These are phyloP conservation scores for Hippophae tibetana DNA, from an alignment of 306 rosid genomes.

Conservation along the genomic window DNA sequence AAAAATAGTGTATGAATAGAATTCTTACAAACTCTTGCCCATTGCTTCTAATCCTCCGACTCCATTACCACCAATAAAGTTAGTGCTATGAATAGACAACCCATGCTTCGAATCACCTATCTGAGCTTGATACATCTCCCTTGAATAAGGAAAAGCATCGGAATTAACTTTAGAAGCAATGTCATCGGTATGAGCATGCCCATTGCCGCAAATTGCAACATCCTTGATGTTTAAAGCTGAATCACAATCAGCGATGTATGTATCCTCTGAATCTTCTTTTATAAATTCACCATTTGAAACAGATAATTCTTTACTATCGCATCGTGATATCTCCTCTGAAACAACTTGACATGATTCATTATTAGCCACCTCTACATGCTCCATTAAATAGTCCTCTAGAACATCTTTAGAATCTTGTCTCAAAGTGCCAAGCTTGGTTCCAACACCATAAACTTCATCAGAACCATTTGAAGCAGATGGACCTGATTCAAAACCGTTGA, in stretches of 20 bases:
- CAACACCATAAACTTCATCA: slow-evolving; percentile 20
- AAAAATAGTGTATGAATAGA: slow-evolving; percentile 15
- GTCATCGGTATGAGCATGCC: slow-evolving; percentile 24
- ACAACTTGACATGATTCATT: neutral
- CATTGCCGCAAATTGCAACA: slow-evolving; percentile 34
- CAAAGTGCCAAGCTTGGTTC: slow-evolving; percentile 9
- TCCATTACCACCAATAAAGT: slow-evolving; percentile 38
- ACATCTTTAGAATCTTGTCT: slow-evolving; percentile 20
- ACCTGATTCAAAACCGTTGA: slow-evolving; percentile 13
- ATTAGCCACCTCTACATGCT: neutral
- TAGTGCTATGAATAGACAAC: slow-evolving; percentile 11
- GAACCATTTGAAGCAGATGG: slow-evolving; percentile 21
- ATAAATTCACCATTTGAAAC: slow-evolving; percentile 9
- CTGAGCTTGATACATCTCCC: slow-evolving; percentile 23
- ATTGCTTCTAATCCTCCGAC: slow-evolving; percentile 25
- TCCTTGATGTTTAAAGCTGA: slow-evolving; percentile 16
- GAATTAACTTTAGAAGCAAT: slow-evolving; percentile 16
- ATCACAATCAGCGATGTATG: slow-evolving; percentile 19
- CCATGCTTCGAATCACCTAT: slow-evolving; percentile 17
- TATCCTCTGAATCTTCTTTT: slow-evolving; percentile 25
- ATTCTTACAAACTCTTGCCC: slow-evolving; percentile 23
- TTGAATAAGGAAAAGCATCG: slow-evolving; percentile 17
- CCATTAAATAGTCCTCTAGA: too few relatives aligned
- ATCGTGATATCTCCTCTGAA: neutral
- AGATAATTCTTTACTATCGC: neutral